Evolutionary conservation across 2,329 filamentous ascomycete genomes (phyloP), one percentile per base, ranked within the genome.

Genomic region (Cytospora piceae): DNA sequence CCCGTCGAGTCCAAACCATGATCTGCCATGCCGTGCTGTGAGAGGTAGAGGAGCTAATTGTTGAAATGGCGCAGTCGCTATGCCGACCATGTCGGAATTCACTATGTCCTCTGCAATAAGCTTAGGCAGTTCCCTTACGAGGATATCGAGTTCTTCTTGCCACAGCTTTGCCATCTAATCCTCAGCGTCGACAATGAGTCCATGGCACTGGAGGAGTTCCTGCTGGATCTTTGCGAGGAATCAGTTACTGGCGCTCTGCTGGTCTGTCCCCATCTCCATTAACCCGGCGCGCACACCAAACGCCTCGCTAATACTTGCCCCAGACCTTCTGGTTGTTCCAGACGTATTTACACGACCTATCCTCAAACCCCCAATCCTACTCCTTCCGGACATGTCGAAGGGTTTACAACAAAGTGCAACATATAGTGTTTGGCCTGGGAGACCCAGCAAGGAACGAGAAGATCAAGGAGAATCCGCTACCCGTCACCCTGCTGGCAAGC

Each of bases 271-370:
- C 29, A 31, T 57, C 56, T 49, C 58, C 58, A 67, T 59, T 65
- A 68, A 66, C 8, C 39, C 31, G 39, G n/a, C 53, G 22, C 31
- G 52, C 63, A 29, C 22, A 53, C 52, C 59, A 15, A 27, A 54
- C 58, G 34, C 27, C 51, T 59, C 20, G 55, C 64, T 66, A 59
- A 66, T 22, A 34, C 22, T 53, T 22, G 32, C 53, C 29, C n/a
- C 73, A 95, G 92, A 94, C 92, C 42, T 95, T 95, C 77, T 95
- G 92, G 92, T 85, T 95, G 60, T 93, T 95, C 77, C 92, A 95
- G 79, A 94, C 91, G 5, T 94, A 95, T 74, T 86, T 95, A 34
- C 90, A 92, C 81, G 92, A 95, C 75, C 86, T 95, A 68, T 86
- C 90, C 63, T 81, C 84, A 73, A 91, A 90, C 66, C 92, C 92